Base-by-base conservation (phyloP, 148 eudicot genomes). In the Cornus suecica region DNA sequence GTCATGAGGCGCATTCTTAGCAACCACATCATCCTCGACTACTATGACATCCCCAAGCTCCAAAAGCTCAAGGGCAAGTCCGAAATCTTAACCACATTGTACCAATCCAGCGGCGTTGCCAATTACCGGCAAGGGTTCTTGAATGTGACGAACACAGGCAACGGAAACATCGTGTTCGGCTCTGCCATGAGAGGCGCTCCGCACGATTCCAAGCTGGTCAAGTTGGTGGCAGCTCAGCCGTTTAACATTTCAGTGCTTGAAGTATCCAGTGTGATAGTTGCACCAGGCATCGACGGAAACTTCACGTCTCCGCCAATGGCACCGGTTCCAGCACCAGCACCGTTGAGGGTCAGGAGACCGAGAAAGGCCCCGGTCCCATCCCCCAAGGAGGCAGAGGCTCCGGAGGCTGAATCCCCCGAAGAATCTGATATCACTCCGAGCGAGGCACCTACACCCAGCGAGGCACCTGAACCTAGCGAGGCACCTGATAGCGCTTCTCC, bases 241-340 rank as follows among this genome's bases (percentile, higher is more conserved):
- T 85, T 41, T 72, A 75, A 83, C 66, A 79, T 87, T 42, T 83
- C 88, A 9, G 84, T 87, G 22, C 41, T 87, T 13, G 83, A 87
- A 61, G 76, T 87, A 18, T 76, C 83, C 37, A 68, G 77, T n/a
- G 78, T 83, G 2, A 83, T 86, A 30, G 48, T 66, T 32, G 74
- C 84, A 2, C 88, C 86, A 1, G 88, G 88, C 0, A 54, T 86
- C 22, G 83, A 83, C 23, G 76, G 76, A 24, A 60, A 65, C 25
- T 23, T 62, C 1, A 26, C 31, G 4, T 20, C 54, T 32, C 66
- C 67, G 3, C 68, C 76, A 18, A 52, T 26, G 37, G 23, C 65
- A 8, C 37, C 31, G 18, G 74, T 9, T 10, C 76, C 76, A 8
- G 24, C 74, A 5, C 65, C 75, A 1, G 26, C 67, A 11, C 67